These are phyloP conservation scores for Saccharomyces pastorianus DNA, from an alignment of 1,139 yeast genomes.

Conservation along the genomic window DNA sequence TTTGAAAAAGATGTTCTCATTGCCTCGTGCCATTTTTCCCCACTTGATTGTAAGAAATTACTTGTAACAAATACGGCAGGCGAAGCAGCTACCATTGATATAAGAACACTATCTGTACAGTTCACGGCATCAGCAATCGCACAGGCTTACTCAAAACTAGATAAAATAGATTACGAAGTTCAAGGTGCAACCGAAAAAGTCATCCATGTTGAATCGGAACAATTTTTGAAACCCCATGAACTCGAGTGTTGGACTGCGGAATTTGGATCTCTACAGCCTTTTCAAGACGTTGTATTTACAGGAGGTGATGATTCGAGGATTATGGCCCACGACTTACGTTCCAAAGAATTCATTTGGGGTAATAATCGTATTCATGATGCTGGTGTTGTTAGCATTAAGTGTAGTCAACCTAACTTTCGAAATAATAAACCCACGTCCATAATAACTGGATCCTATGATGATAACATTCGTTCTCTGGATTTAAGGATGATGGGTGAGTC, in stretches of 20 bases:
- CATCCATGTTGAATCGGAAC: constrained; percentile 7
- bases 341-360: constrained; percentile 45
- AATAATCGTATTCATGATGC: constrained; percentile 65
- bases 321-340: constrained; percentile 66
- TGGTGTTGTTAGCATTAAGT: constrained; percentile 70
- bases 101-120: constrained; percentile 7
- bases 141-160: constrained; percentile 6
- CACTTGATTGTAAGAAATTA: constrained; percentile 32
- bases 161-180: constrained; percentile 10
- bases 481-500: constrained; percentile 41
- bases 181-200: constrained; percentile 16
- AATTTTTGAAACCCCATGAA: constrained; percentile 38
- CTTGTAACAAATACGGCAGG: constrained; percentile 59
- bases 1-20: constrained; percentile 47
- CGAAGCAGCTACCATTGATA: constrained; percentile 29
- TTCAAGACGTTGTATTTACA: constrained; percentile 57
- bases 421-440: constrained; percentile 41
- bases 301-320: constrained; percentile 87
- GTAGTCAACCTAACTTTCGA: constrained; percentile 23
- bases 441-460: constrained; percentile 94
- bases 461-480: constrained; percentile 61
- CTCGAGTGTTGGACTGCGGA: constrained; percentile 88
- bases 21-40: constrained; percentile 61
- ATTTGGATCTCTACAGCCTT: constrained; percentile 51
- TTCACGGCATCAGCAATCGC: not conserved